Evolutionary conservation across 139 green algal species (phyloP), one percentile per base, ranked within the genome.

Genomic region (Coelastrella sp.): DNA sequence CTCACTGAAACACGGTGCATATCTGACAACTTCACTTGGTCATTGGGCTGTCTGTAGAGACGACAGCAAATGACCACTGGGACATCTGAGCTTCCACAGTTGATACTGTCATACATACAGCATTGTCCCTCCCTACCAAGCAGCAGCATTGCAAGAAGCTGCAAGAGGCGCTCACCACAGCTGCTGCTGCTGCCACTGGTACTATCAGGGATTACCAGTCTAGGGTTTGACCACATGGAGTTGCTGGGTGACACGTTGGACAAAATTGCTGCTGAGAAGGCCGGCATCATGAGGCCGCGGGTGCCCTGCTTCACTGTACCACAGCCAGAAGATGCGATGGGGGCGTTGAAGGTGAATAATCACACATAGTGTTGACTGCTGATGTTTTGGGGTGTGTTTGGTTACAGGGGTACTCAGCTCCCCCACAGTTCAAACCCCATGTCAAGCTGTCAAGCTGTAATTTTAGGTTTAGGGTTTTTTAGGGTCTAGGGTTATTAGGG

Each of bases 201-300:
- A 15, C 25, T 83, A 6, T 7, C n/a, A 57, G n/a, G 73, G 14
- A 11, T 70, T 14, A 14, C 73, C 73, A 49, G n/a, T 49, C n/a
- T 99, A 19, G 98, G 98, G 20, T 97, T 97, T 70, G 98, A 99
- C 92, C 98, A 99, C 94, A 97, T 98, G 93, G 97, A 99, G 86
- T 85, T 99, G 59, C 93, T 99, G 74, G 98, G 98, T 0, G 68
- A 99, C 95, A 99, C 98, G 0, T 90, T 99, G 87, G 92, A 93
- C 58, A 89, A 97, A 68, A 99, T 99, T 87, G 98, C 98, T 5
- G 56, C 88, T 7, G 98, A 99, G 87, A 99, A 99, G 94, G 98
- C 96, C 6, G 98, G 97, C 78, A 99, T 99, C 86, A 95, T 99
- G 79, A 98, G 99, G 93, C 12, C 82, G 0, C 92, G 94, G 10